Evolutionary conservation across 345 rosid species (phyloP).

Genomic region (Populus ilicifolia): DNA sequence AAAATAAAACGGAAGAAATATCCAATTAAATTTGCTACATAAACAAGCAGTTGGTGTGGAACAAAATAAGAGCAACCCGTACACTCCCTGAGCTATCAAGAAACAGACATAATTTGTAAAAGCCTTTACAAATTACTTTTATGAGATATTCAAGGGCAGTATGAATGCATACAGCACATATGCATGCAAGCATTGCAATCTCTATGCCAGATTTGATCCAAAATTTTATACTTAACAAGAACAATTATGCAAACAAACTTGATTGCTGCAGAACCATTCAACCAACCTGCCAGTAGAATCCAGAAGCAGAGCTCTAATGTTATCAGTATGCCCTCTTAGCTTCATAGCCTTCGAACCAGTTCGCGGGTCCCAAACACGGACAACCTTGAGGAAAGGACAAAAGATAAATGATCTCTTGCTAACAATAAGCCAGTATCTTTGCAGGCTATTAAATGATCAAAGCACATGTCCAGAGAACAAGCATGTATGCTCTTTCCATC

Average conservation of each 20-base stretch:
- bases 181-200: not conserved
- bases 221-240: not conserved
- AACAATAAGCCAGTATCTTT: not conserved
- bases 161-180: not conserved
- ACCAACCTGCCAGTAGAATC: conserved; percentile 92
- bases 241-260: not conserved
- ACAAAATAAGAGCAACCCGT: not conserved
- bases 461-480: not conserved
- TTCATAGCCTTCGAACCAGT: conserved; percentile 95
- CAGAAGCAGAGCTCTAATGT: conserved; percentile 82
- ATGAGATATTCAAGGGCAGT: not conserved
- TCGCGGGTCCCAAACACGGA: conserved; percentile 99
- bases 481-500: not conserved
- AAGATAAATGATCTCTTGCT: not conserved
- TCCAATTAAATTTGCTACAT: not conserved
- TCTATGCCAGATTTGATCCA: not conserved
- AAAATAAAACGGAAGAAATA: not conserved
- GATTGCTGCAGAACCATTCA: not conserved
- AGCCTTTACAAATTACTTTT: not conserved
- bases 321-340: conserved; percentile 94
- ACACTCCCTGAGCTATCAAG: not conserved
- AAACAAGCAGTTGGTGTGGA: not conserved
- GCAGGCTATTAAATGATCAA: conserved; percentile 6
- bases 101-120: not conserved
- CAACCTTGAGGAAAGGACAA: conserved; percentile 52